Evolutionary conservation across 2,329 filamentous ascomycete genomes (phyloP).

Genomic region (Macrophomina tecta): DNA sequence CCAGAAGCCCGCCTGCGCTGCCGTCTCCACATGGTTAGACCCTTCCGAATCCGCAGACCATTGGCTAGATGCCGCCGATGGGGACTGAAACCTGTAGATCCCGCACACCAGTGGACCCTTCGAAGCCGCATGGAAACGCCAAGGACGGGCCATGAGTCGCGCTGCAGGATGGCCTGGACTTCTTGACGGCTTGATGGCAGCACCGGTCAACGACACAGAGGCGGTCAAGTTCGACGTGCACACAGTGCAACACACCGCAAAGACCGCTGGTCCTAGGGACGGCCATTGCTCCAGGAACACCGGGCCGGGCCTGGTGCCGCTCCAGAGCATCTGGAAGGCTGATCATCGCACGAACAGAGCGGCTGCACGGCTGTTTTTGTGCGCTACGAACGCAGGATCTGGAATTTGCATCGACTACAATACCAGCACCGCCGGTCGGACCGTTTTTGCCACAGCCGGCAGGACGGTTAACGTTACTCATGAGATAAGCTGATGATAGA

Average conservation of each 20-base stretch:
- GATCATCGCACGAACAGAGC: conserved; percentile 27
- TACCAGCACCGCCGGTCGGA: conserved; percentile 21
- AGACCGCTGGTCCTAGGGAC: conserved; percentile 16
- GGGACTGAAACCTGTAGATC: conserved; percentile 25
- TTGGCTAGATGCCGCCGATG: conserved; percentile 16
- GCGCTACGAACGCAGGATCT: conserved; percentile 26
- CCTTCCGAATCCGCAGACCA: conserved; percentile 22
- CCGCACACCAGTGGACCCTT: conserved; percentile 23
- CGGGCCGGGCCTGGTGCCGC: conserved; percentile 28
- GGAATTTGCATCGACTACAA: conserved; percentile 26
- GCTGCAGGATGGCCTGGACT: conserved; percentile 22
- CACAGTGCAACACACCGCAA: conserved; percentile 24
- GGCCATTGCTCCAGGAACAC: conserved; percentile 26
- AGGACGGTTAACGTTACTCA: conserved; percentile 26
- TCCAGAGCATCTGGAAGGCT: conserved; percentile 27
- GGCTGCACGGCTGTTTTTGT: conserved; percentile 25
- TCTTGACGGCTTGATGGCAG: conserved; percentile 10
- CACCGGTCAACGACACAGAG: conserved; percentile 25
- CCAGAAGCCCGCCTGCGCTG: conserved; percentile 14
- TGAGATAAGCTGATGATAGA: conserved; percentile 27
- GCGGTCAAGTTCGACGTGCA: conserved; percentile 24
- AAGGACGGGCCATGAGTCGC: conserved; percentile 21
- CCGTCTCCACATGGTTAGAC: conserved; percentile 28
- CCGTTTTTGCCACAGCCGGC: conserved; percentile 27
- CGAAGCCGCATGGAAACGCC: conserved; percentile 26